Conservation (phyloP, 2,329 filamentous ascomycete species). For the Fusarium continuum region DNA sequence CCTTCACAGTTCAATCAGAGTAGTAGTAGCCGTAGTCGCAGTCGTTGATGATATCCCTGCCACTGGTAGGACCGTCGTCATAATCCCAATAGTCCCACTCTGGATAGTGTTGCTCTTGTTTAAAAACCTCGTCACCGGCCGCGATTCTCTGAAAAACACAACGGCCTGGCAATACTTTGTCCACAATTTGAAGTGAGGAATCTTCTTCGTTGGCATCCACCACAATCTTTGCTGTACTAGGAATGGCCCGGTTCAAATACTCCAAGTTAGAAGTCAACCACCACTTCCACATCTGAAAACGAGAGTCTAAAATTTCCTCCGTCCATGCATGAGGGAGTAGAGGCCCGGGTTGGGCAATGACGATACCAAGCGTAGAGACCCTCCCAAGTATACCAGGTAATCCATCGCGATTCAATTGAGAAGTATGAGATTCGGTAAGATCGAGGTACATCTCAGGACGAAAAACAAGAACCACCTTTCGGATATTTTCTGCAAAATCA, state of each 20-base stretch:
- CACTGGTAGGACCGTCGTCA: background rate
- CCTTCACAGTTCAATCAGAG: background rate
- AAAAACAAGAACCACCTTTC: background rate
- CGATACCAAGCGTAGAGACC: background rate
- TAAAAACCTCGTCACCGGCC: background rate
- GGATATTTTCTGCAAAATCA: background rate
- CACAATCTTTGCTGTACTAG: background rate
- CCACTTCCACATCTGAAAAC: background rate
- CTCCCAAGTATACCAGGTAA: background rate
- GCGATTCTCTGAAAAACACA: background rate
- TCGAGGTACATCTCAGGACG: too few species aligned
- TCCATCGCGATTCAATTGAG: too few species aligned
- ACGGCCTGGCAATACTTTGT: background rate
- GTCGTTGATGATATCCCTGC: background rate
- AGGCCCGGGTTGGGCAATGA: background rate
- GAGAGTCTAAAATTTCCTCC: background rate
- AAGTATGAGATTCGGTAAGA: background rate
- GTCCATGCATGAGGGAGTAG: background rate
- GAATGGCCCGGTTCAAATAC: background rate
- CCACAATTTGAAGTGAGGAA: background rate
- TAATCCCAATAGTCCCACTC: background rate
- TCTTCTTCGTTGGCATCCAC: background rate
- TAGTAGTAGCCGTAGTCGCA: background rate
- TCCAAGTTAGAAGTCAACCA: background rate
- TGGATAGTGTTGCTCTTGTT: background rate